Evolutionary conservation across 768 basidiomycete species (phyloP), one percentile per base, ranked within the genome.

Genomic region (Hypholoma fasciculare): DNA sequence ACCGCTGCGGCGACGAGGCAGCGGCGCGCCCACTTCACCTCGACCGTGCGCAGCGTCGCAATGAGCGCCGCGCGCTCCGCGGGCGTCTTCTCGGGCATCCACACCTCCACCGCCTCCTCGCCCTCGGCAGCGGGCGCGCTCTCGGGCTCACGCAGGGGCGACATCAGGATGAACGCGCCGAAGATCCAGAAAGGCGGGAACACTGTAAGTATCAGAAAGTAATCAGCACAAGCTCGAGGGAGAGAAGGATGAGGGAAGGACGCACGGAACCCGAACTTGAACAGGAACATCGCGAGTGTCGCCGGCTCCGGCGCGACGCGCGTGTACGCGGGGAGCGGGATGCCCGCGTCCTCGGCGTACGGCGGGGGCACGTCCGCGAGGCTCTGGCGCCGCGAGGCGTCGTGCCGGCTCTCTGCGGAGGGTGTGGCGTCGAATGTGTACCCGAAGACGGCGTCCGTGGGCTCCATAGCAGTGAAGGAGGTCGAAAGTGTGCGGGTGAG

Each of bases 261-360:
- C 85, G 65, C 63, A 87, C 86, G 65, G 65, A 87, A 86, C 44
- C 85, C 84, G 57, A 85, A 86, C 64, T 81, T 82, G 73, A 87
- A 87, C 47, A 87, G 69, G 66, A 80, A 84, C 71, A 80, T 78
- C 6, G 85, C 82, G 49, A 86, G 79, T 23, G 84, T 87, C 4
- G 75, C 69, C 36, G 78, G 76, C 72, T 87, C 83, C 19, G 72
- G 68, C n/a, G 67, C 70, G 56, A 74, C 70, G 8, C 67, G 61
- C n/a, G 74, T 67, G 66, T 72, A 78, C 39, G 68, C 73, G 40
- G 75, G 78, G 34, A 69, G 68, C 52, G 65, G 67, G 20, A 69
- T 64, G 23, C 59, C 73, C 54, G 63, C 71, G 34, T 81, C 78
- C 50, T 74, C 78, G 7, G 71, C 71, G 61, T 83, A 85, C 16